phyloP scores from a whole-genome alignment of 768 basidiomycete species.

The Naganishia antarctica region DNA sequence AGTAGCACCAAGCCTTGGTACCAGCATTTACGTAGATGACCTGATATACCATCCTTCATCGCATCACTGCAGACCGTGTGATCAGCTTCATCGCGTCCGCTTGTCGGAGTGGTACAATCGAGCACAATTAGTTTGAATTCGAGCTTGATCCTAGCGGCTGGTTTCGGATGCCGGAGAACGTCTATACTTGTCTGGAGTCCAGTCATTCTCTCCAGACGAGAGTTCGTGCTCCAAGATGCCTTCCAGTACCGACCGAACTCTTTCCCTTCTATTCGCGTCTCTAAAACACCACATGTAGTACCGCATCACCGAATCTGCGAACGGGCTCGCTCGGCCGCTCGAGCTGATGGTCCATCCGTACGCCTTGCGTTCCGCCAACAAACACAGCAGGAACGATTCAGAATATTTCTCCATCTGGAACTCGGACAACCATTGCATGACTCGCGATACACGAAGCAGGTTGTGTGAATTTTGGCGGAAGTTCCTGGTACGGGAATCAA shows the following conservation, averaged over 20 bases:
- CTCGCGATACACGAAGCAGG: constrained; percentile 42
- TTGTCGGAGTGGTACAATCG: too few relatives aligned
- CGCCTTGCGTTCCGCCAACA: constrained; percentile 18
- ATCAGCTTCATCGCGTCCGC: too few relatives aligned
- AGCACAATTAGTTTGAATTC: too few relatives aligned
- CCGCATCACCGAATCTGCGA: constrained; percentile 8
- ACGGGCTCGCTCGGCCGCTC: constrained; percentile 9
- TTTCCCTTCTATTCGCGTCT: background rate
- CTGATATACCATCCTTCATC: constrained; percentile 12
- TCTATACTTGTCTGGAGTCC: background rate
- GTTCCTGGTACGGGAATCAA: constrained; percentile 31
- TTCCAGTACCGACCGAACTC: constrained; percentile 7
- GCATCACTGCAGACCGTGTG: too few relatives aligned
- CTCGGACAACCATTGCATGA: constrained; percentile 43
- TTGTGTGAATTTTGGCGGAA: constrained; percentile 40
- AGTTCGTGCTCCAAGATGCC: constrained; percentile 7
- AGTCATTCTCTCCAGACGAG: background rate
- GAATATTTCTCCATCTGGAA: constrained; percentile 26
- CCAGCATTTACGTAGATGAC: too few relatives aligned
- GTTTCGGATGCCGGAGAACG: too few relatives aligned
- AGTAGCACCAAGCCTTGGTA: constrained; percentile 8
- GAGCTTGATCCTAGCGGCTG: too few relatives aligned
- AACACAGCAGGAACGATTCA: constrained; percentile 15
- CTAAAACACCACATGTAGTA: constrained; percentile 27
- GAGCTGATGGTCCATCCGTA: constrained; percentile 18